Evolutionary conservation across 2,329 filamentous ascomycete genomes (phyloP).

Genomic region (Periconia sp.): DNA sequence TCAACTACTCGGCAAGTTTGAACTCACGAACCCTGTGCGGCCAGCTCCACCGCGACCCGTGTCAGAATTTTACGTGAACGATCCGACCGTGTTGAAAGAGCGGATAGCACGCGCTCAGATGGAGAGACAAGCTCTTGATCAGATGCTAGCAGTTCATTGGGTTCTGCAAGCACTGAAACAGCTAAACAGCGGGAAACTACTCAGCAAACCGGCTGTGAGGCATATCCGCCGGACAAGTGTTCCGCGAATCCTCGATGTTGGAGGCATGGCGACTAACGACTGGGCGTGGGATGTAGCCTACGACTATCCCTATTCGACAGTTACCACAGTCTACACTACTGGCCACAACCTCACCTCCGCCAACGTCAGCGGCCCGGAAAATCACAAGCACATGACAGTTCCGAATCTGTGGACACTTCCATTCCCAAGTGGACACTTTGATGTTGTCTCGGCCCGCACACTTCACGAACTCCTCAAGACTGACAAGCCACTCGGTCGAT

Average conservation of each 20-base stretch:
- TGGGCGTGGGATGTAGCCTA: constrained; percentile 96
- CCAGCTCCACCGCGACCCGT: constrained; percentile 52
- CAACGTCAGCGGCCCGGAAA: constrained; percentile 75
- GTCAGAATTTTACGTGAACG: constrained; percentile 53
- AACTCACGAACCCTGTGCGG: constrained; percentile 63
- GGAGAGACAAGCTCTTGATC: constrained; percentile 78
- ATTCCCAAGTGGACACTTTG: constrained; percentile 85
- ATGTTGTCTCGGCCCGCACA: constrained; percentile 87
- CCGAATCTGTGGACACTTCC: constrained; percentile 79
- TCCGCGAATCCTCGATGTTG: constrained; percentile 81
- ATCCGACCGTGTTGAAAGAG: constrained; percentile 69
- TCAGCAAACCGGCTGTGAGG: constrained; percentile 56
- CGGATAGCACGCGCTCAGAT: constrained; percentile 65
- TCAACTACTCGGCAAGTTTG: constrained; percentile 84
- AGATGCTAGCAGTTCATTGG: constrained; percentile 68
- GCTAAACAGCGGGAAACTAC: constrained; percentile 65
- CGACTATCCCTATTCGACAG: constrained; percentile 81
- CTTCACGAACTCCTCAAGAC: constrained; percentile 83
- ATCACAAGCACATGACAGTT: constrained; percentile 84
- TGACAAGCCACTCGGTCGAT: constrained; percentile 55
- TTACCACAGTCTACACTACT: constrained; percentile 81
- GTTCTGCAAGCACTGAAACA: constrained; percentile 66
- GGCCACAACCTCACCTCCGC: constrained; percentile 46
- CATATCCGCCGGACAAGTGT: constrained; percentile 63
- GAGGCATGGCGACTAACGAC: constrained; percentile 82